phyloP scores from a whole-genome alignment of 768 basidiomycete genomes.

The Suillus paluster region DNA sequence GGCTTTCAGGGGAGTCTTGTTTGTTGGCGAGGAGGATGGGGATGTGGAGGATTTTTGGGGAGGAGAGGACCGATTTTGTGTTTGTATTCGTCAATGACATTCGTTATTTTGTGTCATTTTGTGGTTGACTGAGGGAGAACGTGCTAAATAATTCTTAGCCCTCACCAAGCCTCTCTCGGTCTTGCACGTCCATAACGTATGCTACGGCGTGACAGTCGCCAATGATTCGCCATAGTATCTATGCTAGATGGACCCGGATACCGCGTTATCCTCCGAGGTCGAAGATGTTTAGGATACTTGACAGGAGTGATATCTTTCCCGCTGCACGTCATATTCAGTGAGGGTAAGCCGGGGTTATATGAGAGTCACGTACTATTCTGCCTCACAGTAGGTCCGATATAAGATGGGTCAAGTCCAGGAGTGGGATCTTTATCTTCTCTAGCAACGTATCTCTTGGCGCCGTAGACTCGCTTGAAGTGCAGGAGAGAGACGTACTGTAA shows the following conservation, averaged over 20 bases:
- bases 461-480: constrained; percentile 10
- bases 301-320: constrained; percentile 91
- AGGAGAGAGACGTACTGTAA: constrained; percentile 45
- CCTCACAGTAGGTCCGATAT: constrained; percentile 95
- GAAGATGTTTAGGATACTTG: constrained; percentile 95
- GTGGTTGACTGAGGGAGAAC: constrained; percentile 37
- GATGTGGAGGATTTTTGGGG: constrained; percentile 87
- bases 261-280: constrained; percentile 95
- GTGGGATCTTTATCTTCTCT: constrained; percentile 92
- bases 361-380: constrained; percentile 81
- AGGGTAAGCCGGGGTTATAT: neutral
- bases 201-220: constrained; percentile 96
- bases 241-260: constrained; percentile 92
- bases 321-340: constrained; percentile 47
- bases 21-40: constrained; percentile 96
- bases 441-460: constrained; percentile 63
- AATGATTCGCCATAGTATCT: constrained; percentile 96
- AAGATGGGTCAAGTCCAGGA: constrained; percentile 87
- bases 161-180: constrained; percentile 86
- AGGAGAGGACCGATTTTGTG: constrained; percentile 81
- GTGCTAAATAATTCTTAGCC: constrained; percentile 97
- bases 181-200: constrained; percentile 93
- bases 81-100: neutral
- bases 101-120: constrained; percentile 18
- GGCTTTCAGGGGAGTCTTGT: constrained; percentile 80